Conservation (phyloP, 257 asterid species). For the Nicotiana tabacum region DNA sequence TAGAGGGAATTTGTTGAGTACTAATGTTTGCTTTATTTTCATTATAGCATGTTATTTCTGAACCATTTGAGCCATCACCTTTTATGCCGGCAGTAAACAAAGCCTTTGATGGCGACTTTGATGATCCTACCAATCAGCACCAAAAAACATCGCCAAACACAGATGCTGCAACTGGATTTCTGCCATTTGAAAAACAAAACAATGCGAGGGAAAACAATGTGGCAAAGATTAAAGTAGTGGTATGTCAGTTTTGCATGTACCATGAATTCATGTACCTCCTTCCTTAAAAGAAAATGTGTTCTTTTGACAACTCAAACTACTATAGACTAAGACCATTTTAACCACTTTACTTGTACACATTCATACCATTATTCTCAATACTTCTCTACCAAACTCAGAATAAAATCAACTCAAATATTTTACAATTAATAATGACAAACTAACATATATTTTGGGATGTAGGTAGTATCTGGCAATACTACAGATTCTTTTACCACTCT, state of each 20-base stretch:
- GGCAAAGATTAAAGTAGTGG: slow-evolving; percentile 97
- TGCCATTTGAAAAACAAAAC: slow-evolving; percentile 51
- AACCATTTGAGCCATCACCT: slow-evolving; percentile 93
- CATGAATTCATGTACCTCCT: not conserved
- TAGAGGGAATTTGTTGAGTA: slow-evolving; percentile 4
- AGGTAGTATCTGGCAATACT: not conserved
- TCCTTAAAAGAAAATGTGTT: not conserved
- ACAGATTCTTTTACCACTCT: not conserved
- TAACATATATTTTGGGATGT: not conserved
- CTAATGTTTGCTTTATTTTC: slow-evolving; percentile 19
- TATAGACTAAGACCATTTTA: not conserved
- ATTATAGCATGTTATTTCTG: slow-evolving; percentile 86
- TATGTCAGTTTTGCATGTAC: slow-evolving; percentile 27
- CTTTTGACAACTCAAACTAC: not conserved
- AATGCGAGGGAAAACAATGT: slow-evolving; percentile 79
- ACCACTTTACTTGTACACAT: not conserved
- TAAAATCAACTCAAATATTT: not conserved
- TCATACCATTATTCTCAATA: not conserved
- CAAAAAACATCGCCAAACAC: slow-evolving; percentile 51
- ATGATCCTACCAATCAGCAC: slow-evolving; percentile 45
- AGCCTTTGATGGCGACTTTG: slow-evolving; percentile 66
- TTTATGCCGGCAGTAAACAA: slow-evolving; percentile 83
- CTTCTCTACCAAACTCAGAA: not conserved
- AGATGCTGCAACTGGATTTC: slow-evolving; percentile 46
- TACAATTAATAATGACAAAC: not conserved